Evolutionary conservation across 2,329 filamentous ascomycete genomes (phyloP), one percentile per base, ranked within the genome.

Genomic region (Macrophomina phaseolina): DNA sequence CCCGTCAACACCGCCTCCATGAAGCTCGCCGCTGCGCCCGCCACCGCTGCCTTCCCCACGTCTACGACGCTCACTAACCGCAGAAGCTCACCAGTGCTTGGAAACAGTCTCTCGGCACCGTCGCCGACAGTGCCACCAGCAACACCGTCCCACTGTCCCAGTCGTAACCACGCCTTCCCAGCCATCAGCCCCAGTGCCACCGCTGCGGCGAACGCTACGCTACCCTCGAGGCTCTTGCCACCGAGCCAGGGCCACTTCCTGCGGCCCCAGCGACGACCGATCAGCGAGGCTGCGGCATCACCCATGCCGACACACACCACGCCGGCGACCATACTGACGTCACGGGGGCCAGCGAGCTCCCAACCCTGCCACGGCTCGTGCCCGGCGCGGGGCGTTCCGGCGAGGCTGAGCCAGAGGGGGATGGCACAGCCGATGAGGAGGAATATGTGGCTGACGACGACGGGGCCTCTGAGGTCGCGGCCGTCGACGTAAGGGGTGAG

Each of bases 181-280:
- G 85, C 81, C 51, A 90, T 79, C 53, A 98, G 83, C 0, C 94
- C 95, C 4, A 85, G 70, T 62, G 90, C 91, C 4, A 98, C 95
- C 3, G 93, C 94, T 4, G 82, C 79, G 1, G 90, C 90, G 78
- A 99, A 98, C 0, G 95, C 95, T 6, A 90, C 70, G 65, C 85
- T 88, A 14, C 95, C 95, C 79, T 99, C 94, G 1, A 99, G 84
- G 69, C 93, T 97, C 84, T 99, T 99, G 14, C 94, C 94, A 4
- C 95, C 95, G 14, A 93, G 92, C 95, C 95, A 99, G 30, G 94
- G 86, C 95, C 95, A 99, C 82, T 97, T 98, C 40, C 87, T 86
- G 34, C 89, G 89, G 3, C 95, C 95, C 76, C 90, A 97, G 18
- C 94, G 88, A 40, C 95, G 86, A 0, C 95, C 95, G 63, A 98